phyloP scores from a whole-genome alignment of 2,329 filamentous ascomycete genomes.

The Cercospora sp. region DNA sequence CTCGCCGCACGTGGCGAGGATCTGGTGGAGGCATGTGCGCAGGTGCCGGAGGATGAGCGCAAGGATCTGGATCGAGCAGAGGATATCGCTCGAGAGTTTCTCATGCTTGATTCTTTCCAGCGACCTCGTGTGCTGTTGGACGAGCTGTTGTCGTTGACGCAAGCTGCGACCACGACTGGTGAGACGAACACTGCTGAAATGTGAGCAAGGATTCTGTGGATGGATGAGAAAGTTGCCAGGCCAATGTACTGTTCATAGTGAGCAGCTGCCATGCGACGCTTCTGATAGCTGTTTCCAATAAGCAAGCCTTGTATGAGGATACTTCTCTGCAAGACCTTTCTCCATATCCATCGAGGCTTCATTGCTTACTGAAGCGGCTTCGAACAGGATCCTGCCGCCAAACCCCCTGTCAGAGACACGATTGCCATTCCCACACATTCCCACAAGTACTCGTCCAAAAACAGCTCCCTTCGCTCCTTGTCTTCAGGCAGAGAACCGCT shows the following conservation, averaged over 20 bases:
- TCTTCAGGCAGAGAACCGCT: neutral
- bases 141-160: slow-evolving; percentile 38
- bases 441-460: no score
- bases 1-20: slow-evolving; percentile 73
- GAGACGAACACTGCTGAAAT: neutral
- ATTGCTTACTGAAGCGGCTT: neutral
- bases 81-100: slow-evolving; percentile 46
- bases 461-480: neutral
- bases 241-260: neutral
- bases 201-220: neutral
- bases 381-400: neutral
- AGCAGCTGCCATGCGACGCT: neutral
- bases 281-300: neutral
- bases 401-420: neutral
- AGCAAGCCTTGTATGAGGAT: neutral
- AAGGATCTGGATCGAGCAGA: slow-evolving; percentile 67
- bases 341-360: neutral
- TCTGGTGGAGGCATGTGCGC: slow-evolving; percentile 69
- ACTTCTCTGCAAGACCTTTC: neutral
- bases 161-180: neutral
- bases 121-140: slow-evolving; percentile 42
- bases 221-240: neutral
- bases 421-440: neutral
- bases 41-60: slow-evolving; percentile 63
- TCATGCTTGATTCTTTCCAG: slow-evolving; percentile 40